These are phyloP conservation scores for sunflower (Helianthus annuus) DNA, from an alignment of 129 eudicot genomes.

Conservation along the genomic window HanXRQr2.0-SUNRISE NC_035443.2:885345-885844, in stretches of 20 bases:
- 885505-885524: not conserved
- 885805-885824: constrained; percentile 61
- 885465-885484: constrained; percentile 26
- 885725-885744: constrained; percentile 77
- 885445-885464: constrained; percentile 13
- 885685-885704: constrained; percentile 52
- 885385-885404: too few relatives aligned
- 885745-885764: constrained; percentile 79
- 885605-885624: constrained; percentile 1
- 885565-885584: constrained; percentile 6
- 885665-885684: constrained; percentile 78
- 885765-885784: constrained; percentile 78
- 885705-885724: constrained; percentile 78
- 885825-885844: constrained; percentile 80
- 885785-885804: constrained; percentile 83
- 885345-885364: too few relatives aligned
- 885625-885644: constrained; percentile 19
- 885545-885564: not conserved
- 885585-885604: constrained; percentile 12
- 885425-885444: not conserved
- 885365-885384: too few relatives aligned
- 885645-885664: constrained; percentile 50
- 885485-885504: constrained; percentile 12
- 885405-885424: too few relatives aligned
- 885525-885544: constrained; percentile 9